These are phyloP conservation scores for Terfezia claveryi DNA, from an alignment of 495 filamentous ascomycete species.

Conservation along the genomic window DNA sequence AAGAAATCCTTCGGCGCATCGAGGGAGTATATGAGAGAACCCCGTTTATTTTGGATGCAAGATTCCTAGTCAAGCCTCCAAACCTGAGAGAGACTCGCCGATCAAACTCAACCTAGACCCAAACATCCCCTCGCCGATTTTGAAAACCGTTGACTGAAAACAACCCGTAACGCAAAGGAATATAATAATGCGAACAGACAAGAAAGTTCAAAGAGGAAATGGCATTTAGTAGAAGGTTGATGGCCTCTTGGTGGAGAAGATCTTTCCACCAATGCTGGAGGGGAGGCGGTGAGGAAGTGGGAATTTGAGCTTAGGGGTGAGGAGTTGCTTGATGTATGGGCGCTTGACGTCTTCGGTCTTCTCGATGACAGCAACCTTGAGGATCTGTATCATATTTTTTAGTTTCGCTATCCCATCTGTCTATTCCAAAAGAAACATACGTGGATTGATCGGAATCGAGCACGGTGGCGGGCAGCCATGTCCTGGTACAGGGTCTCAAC, in stretches of 20 bases:
- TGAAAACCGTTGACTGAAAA: not conserved
- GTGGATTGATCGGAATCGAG: constrained; percentile 92
- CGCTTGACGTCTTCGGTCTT: constrained; percentile 82
- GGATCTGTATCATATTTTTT: constrained; percentile 39
- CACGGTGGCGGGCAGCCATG: constrained; percentile 95
- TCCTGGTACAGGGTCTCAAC: constrained; percentile 97
- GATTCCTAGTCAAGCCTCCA: not conserved
- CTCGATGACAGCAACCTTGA: constrained; percentile 91
- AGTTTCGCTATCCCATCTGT: not conserved
- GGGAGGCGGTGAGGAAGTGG: constrained; percentile 88
- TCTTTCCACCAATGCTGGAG: constrained; percentile 56
- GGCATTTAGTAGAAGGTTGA: constrained; percentile 45
- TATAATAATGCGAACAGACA: not conserved
- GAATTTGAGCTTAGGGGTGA: constrained; percentile 88
- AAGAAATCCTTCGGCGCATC: not conserved
- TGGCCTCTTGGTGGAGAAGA: constrained; percentile 78
- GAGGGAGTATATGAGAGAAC: not conserved
- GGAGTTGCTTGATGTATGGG: constrained; percentile 96
- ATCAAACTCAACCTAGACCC: not conserved
- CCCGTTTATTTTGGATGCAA: not conserved
- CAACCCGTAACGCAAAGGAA: not conserved
- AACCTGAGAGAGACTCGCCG: not conserved
- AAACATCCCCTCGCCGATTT: not conserved
- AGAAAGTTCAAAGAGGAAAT: not conserved
- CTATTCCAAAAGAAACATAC: constrained; percentile 33